Base-by-base conservation (phyloP, 73 alveolate species). In the Urostyla sp. region DNA sequence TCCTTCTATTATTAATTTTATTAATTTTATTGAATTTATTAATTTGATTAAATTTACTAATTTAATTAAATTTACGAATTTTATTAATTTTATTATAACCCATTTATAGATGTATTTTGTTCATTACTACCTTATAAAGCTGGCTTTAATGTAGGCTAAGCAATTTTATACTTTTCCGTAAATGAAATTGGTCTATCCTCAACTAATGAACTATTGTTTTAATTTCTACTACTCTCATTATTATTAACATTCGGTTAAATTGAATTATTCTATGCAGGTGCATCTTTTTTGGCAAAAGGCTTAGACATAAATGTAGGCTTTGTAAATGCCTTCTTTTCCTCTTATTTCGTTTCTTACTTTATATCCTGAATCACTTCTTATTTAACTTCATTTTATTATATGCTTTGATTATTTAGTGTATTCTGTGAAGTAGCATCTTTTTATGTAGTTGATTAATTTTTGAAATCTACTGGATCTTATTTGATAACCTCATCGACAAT, bases 291-390 rank as follows among this genome's bases (percentile, higher is more conserved):
- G 23, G 44, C n/a, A 2, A 5, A 7, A 3, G 79, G 79, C 40
- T 69, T 69, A 67, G 49, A 46, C 83, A 69, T 69, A 28, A 69
- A 69, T 1, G 72, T 3, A 27, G 83, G 83, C 55, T 69, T 69
- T 6, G 69, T 5, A 49, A 69, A 69, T 38, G 79, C 1, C 11
- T 32, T 50, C 10, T 32, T 32, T 27, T 58, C 37, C 35, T 66
- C 44, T n/a, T 66, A 23, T 7, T 10, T 30, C 31, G 18, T 21
- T 13, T 66, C 35, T 44, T 37, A 44, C 23, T 15, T 40, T 40
- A 1, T n/a, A 4, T 58, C 30, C n/a, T 58, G 31, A 58, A 58
- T 31, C 45, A 18, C 48, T 16, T 60, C 67, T 32, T 66, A 11
- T 16, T 40, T 40, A 40, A 16, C 52, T 40, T 40, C 10, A 11